phyloP scores from a whole-genome alignment of 495 filamentous ascomycete species.

The Trichoderma asperelloides region DNA sequence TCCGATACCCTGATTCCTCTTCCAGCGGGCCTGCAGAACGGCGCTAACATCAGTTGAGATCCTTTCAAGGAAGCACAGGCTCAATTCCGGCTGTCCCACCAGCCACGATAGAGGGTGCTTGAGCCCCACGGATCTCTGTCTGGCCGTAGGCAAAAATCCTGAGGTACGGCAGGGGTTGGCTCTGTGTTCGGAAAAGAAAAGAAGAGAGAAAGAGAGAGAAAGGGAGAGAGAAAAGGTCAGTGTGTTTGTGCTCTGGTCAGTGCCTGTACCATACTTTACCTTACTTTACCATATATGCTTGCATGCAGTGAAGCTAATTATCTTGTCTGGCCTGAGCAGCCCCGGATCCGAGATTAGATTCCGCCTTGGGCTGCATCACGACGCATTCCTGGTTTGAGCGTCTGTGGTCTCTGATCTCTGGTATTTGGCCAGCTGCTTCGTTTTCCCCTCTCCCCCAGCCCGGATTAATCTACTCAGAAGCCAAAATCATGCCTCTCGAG shows the following conservation, averaged over 20 bases:
- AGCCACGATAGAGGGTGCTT: background rate
- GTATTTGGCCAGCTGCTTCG: no score
- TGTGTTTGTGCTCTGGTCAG: background rate
- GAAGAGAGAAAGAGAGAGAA: background rate
- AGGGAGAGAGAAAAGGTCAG: no score
- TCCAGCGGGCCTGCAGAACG: no score
- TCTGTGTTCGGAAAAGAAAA: background rate
- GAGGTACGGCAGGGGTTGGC: background rate
- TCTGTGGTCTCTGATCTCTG: no score
- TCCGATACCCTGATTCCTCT: no score
- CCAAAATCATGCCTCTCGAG: conserved; percentile 47
- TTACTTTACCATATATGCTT: background rate
- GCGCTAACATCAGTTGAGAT: no score
- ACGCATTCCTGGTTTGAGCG: background rate
- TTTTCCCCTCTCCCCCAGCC: background rate
- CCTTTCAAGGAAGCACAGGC: background rate
- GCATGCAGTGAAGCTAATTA: background rate
- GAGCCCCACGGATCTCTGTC: background rate
- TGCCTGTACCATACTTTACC: background rate
- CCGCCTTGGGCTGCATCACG: background rate
- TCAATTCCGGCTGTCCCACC: background rate
- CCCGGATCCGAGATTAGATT: conserved; percentile 2
- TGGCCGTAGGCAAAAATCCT: background rate
- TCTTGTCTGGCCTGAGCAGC: background rate
- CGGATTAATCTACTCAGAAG: background rate